Evolutionary conservation across 768 basidiomycete species (phyloP).

Genomic region (Scleroderma citrinum): DNA sequence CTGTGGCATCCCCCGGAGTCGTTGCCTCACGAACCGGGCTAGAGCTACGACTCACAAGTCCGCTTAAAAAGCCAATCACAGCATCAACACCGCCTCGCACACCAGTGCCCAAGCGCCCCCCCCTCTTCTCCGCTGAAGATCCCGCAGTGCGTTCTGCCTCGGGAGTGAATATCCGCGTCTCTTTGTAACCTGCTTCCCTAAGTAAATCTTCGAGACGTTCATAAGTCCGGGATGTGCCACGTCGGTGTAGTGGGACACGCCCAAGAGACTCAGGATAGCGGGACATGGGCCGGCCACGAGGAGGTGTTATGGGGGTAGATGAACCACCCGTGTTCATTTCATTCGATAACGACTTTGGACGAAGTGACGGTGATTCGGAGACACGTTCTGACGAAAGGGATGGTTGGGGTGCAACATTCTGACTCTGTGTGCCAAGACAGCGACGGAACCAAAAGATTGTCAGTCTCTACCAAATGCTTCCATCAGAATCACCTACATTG

Average conservation of each 20-base stretch:
- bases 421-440: constrained; percentile 4
- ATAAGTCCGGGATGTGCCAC: constrained; percentile 76
- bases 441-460: constrained; percentile 2
- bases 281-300: constrained; percentile 32
- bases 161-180: constrained; percentile 85
- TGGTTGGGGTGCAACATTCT: constrained; percentile 1
- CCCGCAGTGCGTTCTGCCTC: constrained; percentile 53
- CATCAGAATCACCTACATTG: constrained; percentile 10
- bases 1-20: constrained; percentile 5
- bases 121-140: constrained; percentile 18
- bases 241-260: constrained; percentile 68
- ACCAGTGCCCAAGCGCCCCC: constrained; percentile 29
- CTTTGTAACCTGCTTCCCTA: constrained; percentile 85
- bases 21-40: constrained; percentile 15
- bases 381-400: constrained; percentile 7
- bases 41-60: constrained; percentile 39
- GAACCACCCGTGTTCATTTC: background rate
- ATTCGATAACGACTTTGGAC: constrained; percentile 5
- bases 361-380: constrained; percentile 5
- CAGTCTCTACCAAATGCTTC: constrained; percentile 6
- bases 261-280: constrained; percentile 57
- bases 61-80: constrained; percentile 62
- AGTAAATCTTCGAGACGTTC: constrained; percentile 83
- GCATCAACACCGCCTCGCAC: constrained; percentile 42
- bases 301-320: constrained; percentile 37